Percentiles rank a stretch among this genome's conserved stretches.
These are phyloP conservation scores for Sphagnurus paluster DNA, from an alignment of 1,284 basidiomycete species.

Conservation along the genomic window DNA sequence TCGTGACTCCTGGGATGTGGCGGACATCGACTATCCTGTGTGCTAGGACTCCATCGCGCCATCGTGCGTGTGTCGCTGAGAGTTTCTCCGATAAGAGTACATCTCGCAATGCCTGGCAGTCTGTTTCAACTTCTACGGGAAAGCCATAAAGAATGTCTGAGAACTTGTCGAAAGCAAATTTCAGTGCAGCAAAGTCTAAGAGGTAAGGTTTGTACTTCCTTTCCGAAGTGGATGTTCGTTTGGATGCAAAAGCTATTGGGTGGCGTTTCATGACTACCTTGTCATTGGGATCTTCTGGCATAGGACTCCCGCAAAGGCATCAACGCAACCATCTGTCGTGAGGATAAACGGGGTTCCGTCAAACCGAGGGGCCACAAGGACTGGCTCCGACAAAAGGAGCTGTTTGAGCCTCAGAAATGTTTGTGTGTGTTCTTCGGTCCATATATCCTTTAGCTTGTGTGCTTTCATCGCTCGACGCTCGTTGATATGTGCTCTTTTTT, in stretches of 20 bases:
- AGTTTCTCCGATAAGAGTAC: conserved; percentile 23
- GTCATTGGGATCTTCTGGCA: conserved; percentile 28
- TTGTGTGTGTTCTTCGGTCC: conserved; percentile 27
- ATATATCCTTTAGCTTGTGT: conserved; percentile 23
- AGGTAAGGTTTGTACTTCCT: conserved; percentile 33
- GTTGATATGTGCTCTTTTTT: conserved; percentile 23
- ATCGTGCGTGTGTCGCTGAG: conserved; percentile 27
- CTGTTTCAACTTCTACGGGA: conserved; percentile 30
- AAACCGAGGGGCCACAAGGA: conserved; percentile 25
- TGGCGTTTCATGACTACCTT: conserved; percentile 21
- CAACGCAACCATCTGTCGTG: conserved; percentile 34
- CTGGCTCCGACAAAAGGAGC: conserved; percentile 28
- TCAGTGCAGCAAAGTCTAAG: conserved; percentile 33
- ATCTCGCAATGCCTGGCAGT: conserved; percentile 31
- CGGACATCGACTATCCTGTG: conserved; percentile 27
- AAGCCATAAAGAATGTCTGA: conserved; percentile 27
- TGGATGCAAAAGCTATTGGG: conserved; percentile 30
- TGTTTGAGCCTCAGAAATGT: conserved; percentile 31
- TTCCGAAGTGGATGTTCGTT: conserved; percentile 29
- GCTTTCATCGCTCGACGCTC: conserved; percentile 19
- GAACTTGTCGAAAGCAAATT: conserved; percentile 31
- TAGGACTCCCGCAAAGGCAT: conserved; percentile 33
- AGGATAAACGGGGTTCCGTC: conserved; percentile 35
- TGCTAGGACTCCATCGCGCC: conserved; percentile 27
- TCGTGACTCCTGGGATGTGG: conserved; percentile 24